Percentiles rank a stretch among this genome's conserved stretches.
These are phyloP conservation scores for Mortierella claussenii DNA, from an alignment of 192 early-diverging fungal species.

Conservation along the genomic window DNA sequence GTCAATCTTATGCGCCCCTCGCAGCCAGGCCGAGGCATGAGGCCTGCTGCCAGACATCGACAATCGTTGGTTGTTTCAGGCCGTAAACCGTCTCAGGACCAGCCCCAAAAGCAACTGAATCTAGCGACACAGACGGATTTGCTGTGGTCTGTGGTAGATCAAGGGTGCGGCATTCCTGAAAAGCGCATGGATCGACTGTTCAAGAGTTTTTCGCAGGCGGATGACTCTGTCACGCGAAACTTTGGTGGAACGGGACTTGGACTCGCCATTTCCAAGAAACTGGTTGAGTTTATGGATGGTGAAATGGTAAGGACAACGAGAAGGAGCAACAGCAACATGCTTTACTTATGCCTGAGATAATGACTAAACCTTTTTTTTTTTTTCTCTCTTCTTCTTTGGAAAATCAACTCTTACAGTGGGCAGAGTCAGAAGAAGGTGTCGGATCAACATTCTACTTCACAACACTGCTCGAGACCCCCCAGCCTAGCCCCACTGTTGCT, in stretches of 20 bases:
- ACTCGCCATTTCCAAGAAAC: conserved; percentile 52
- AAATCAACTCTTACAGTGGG: conserved; percentile 37
- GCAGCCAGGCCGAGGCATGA: background rate
- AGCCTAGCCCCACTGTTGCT: conserved; percentile 23
- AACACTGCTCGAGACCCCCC: conserved; percentile 26
- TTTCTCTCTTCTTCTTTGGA: background rate
- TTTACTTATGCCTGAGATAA: background rate
- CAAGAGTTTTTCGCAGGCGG: conserved; percentile 58
- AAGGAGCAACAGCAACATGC: background rate
- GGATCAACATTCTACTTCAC: conserved; percentile 51
- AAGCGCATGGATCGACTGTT: conserved; percentile 51
- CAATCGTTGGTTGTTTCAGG: conserved; percentile 4
- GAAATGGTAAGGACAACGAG: conserved; percentile 34
- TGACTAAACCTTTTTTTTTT: background rate
- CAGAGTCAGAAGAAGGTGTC: conserved; percentile 47
- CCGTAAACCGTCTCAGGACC: conserved; percentile 5
- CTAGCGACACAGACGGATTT: conserved; percentile 26
- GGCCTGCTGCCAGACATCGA: background rate
- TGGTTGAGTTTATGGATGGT: conserved; percentile 55
- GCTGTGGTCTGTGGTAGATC: conserved; percentile 52
- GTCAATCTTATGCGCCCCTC: background rate
- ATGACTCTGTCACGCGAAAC: conserved; percentile 55
- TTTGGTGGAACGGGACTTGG: conserved; percentile 60
- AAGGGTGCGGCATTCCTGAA: conserved; percentile 52
- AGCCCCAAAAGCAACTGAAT: background rate